Base-by-base conservation (phyloP, 805 yeast genomes). In the Yamadazyma sp. region DNA sequence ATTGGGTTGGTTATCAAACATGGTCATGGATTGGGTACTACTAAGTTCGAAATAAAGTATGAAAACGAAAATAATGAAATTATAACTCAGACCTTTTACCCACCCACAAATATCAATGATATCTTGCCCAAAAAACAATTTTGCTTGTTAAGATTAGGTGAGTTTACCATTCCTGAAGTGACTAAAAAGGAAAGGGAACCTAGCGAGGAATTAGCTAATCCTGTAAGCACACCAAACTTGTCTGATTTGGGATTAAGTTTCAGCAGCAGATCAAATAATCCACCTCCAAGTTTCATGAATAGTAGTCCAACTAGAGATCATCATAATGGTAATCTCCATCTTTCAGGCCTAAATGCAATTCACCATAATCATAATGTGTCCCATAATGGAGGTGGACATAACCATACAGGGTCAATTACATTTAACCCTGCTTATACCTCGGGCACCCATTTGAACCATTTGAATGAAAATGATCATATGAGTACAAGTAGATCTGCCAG, bases 1-100 rank as follows among this genome's bases (percentile, higher is more conserved):
- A 65, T 75, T 33, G 81, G 78, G 0, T 49, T 76, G 17, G 71
- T 75, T 5, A 57, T 76, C n/a, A 72, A 73, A 33, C 69, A 71
- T 40, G 76, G 75, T 1, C 58, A 64, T 34, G 84, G 84, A 0
- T 52, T 79, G 18, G 82, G 82, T 2, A 76, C 82, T 11, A 74
- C 79, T 12, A 68, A 69, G 44, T 78, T 78, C 44, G 74, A 68
- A 44, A 59, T 78, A 6, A 48, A 51, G 13, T 61, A 61, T 37
- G 40, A 55, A 21, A 50, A 55, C 17, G 50, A 50, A 2, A 43
- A 53, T 2, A 56, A 56, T 7, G 47, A 56, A 11, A 49, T 48
- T 14, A 41, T 61, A 2, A 40, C 46, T 16, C 58, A 69, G 33
- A 62, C 68, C 1, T 76, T 69, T 39, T 76, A 70, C 45, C 80